Evolutionary conservation across 805 yeast genomes (phyloP), one percentile per base, ranked within the genome.

Genomic region (Ogataea pini): DNA sequence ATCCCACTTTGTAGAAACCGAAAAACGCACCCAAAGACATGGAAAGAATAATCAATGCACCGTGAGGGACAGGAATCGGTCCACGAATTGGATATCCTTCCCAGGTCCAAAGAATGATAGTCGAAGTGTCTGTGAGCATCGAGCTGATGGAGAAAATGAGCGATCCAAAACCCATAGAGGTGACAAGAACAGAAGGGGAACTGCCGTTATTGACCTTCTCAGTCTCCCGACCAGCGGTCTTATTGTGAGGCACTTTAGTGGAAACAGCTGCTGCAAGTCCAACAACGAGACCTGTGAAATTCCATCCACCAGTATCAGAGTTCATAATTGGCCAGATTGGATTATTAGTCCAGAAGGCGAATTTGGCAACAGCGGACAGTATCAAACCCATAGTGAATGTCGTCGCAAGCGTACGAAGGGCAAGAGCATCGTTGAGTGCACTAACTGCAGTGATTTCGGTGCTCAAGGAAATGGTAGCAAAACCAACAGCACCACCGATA

Each of bases 251-350:
- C 9, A 60, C 38, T 18, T 43, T 52, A 2, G 96, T 79, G 47
- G 84, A 71, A n/a, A 80, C 57, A 2, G 92, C 90, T 33, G 82
- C 76, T 8, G 77, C 54, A 4, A 83, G 57, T 18, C 95, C 96
- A 43, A 86, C 50, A 3, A 73, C 66, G 2, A 89, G 65, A 34
- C 94, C 96, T 25, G 80, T 68, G 44, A 73, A 74, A 67, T 92
- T 92, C 75, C 81, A 80, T 12, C 99, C 99, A 16, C 97, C 97
- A 58, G 88, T 90, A 10, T 73, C 78, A 14, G 75, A 75, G 64
- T 90, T 84, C 91, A 94, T 84, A 43, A 91, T 86, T 24, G 98
- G 96, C 99, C 99, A 94, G 41, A 90, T 73, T 32, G 99, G 99
- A 64, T 94, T 94, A 63, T 91, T 91, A 2, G 98, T 82, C 69